These are phyloP conservation scores for Hirsutella minnesotensis DNA, from an alignment of 2,329 filamentous ascomycete species.

Conservation along the genomic window DNA sequence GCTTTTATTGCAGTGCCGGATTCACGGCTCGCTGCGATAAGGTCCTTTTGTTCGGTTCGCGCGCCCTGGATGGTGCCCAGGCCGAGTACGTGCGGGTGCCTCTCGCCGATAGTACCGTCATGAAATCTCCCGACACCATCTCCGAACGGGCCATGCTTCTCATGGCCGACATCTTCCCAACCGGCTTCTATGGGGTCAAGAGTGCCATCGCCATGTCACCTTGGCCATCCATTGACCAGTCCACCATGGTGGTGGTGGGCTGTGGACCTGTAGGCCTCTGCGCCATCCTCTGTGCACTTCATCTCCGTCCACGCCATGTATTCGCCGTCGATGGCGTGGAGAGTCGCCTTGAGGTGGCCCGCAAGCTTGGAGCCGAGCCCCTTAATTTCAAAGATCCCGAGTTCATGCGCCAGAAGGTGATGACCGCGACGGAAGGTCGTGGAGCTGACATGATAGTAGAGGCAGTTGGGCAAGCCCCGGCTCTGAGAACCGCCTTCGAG, in stretches of 20 bases:
- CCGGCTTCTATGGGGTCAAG: constrained; percentile 70
- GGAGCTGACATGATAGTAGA: constrained; percentile 81
- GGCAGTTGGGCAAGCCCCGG: constrained; percentile 59
- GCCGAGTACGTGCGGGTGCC: constrained; percentile 77
- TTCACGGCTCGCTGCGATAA: constrained; percentile 68
- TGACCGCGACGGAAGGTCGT: constrained; percentile 63
- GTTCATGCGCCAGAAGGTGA: constrained; percentile 55
- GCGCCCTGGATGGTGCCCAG: constrained; percentile 62
- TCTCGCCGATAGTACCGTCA: constrained; percentile 66
- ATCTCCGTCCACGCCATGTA: constrained; percentile 62
- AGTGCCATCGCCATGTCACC: constrained; percentile 60
- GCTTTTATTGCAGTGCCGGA: constrained; percentile 74
- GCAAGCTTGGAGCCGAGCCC: constrained; percentile 65
- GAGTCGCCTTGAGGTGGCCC: constrained; percentile 61
- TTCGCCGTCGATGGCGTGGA: constrained; percentile 72
- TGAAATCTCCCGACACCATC: constrained; percentile 56
- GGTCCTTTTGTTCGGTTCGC: constrained; percentile 57
- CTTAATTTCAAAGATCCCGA: constrained; percentile 64
- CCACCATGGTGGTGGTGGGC: constrained; percentile 68
- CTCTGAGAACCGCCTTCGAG: constrained; percentile 59
- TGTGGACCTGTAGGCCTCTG: constrained; percentile 82
- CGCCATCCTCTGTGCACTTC: constrained; percentile 65
- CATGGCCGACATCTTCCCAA: constrained; percentile 91
- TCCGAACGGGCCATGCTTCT: constrained; percentile 65
- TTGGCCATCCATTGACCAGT: constrained; percentile 23